Evolutionary conservation across 2,329 filamentous ascomycete species (phyloP).

Genomic region (Tolypocladium inflatum): DNA sequence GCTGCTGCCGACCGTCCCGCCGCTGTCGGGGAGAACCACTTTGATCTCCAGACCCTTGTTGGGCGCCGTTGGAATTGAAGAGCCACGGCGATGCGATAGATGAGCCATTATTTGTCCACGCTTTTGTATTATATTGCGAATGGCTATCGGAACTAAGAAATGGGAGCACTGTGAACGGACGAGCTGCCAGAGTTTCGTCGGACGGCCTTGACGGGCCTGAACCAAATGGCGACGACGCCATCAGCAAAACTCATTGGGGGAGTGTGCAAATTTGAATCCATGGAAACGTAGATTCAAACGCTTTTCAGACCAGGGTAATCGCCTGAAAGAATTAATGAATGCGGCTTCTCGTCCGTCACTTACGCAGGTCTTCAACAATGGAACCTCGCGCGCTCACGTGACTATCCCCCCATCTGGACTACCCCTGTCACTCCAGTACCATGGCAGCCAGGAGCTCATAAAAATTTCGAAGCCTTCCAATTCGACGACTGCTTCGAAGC

Average conservation of each 20-base stretch:
- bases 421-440: background rate
- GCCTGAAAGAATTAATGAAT: background rate
- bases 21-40: background rate
- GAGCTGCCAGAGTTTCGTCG: background rate
- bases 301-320: background rate
- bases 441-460: slow-evolving; percentile 16
- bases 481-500: slow-evolving; percentile 12
- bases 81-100: background rate
- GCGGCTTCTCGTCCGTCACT: background rate
- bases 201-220: background rate
- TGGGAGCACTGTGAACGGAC: background rate
- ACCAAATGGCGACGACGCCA: background rate
- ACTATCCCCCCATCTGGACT: background rate
- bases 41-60: background rate
- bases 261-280: too few species aligned
- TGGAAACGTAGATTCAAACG: background rate
- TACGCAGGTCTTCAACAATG: background rate
- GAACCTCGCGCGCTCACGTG: background rate
- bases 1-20: background rate
- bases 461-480: slow-evolving; percentile 24
- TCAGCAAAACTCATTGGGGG: background rate
- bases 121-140: too few species aligned
- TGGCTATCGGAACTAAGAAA: too few species aligned
- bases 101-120: background rate
- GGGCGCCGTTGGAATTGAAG: background rate